Evolutionary conservation across 495 filamentous ascomycete species (phyloP).

Genomic region (Penicillium waksmanii): DNA sequence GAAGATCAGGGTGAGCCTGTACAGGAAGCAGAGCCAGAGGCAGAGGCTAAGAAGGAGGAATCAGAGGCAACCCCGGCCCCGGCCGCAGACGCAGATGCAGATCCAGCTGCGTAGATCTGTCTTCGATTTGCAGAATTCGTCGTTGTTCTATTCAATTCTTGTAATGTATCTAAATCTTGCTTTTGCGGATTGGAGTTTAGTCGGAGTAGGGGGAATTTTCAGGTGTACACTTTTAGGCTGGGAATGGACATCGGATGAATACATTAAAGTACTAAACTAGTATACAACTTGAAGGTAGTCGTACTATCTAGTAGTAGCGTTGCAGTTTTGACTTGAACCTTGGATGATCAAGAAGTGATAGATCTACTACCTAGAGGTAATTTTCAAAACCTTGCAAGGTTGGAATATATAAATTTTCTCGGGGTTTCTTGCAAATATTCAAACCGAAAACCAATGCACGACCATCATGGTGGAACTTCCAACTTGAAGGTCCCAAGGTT

Average conservation of each 20-base stretch:
- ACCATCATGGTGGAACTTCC: no score
- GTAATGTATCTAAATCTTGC: neutral
- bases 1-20: neutral
- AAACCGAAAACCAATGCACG: no score
- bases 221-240: neutral
- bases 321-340: no score
- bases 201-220: neutral
- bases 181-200: constrained; percentile 1
- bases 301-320: no score
- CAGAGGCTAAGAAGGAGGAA: constrained; percentile 16
- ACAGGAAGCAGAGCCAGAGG: constrained; percentile 3
- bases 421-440: no score
- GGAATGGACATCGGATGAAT: constrained; percentile 3
- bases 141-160: neutral
- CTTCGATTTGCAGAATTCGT: neutral
- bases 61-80: constrained; percentile 11
- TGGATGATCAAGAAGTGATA: no score
- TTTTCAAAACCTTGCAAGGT: no score
- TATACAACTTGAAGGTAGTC: no score
- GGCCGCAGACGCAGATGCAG: neutral
- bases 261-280: neutral
- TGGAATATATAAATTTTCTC: no score
- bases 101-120: constrained; percentile 5
- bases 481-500: no score
- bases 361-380: no score